Evolutionary conservation across 2,329 filamentous ascomycete genomes (phyloP), one percentile per base, ranked within the genome.

Genomic region (Neoscytalidium dimidiatum): DNA sequence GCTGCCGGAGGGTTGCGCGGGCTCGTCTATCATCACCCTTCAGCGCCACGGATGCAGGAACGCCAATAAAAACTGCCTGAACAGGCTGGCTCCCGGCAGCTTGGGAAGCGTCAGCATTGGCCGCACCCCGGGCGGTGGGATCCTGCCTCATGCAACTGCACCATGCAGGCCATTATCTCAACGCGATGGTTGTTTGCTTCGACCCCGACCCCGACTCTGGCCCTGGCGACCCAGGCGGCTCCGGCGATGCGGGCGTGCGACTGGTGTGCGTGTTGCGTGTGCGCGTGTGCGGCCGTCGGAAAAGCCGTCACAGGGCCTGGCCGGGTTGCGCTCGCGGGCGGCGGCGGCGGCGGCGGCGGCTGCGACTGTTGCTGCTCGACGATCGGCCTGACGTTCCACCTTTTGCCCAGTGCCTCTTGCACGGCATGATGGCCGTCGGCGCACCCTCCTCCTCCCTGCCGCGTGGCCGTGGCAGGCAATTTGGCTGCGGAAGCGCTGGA

Each of bases 21-120:
- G 44, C 35, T 49, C 62, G 41, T 64, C 62, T 41, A 46, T 57
- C 62, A 64, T 64, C 51, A 51, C 51, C 62, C 38, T 64, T 56
- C 51, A 57, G 28, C 26, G 62, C 51, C 62, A 44, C 51, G 51
- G 51, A 64, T 64, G 62, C 62, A 64, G 62, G 62, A 64, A 64
- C 62, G 51, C 62, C 62, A 64, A 64, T 64, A 64, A 43, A n/a
- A 64, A 60, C 56, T 60, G 41, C 56, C 56, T 60, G 56, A 60
- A 60, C 56, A 60, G 56, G 56, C 56, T 60, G 56, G 56, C 46
- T 60, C 41, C 56, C 56, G 56, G 56, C 21, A 60, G 41, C 38
- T 33, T 60, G 56, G 56, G 43, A 60, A 60, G 41, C 56, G 26
- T 60, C 56, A 60, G 56, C 56, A 60, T 60, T 60, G 56, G 56